Percentiles rank a stretch among this genome's conserved stretches.
Conservation (phyloP, 352 stramenopile species). For the Salisapilia sapeloensis region DNA sequence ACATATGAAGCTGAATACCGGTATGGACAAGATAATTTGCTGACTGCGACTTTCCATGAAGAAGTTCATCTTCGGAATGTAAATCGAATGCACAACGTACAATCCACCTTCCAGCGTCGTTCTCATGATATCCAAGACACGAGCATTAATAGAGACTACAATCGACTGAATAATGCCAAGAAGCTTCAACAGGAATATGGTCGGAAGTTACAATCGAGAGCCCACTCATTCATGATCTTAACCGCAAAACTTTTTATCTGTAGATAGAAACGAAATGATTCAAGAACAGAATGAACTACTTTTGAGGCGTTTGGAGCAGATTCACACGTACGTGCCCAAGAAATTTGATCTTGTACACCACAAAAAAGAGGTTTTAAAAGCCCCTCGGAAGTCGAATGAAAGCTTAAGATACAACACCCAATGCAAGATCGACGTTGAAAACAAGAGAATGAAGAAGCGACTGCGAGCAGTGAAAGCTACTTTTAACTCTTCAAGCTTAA, state of each 20-base stretch:
- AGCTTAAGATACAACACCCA: conserved; percentile 13
- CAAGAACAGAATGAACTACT: conserved; percentile 27
- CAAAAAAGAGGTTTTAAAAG: conserved; percentile 15
- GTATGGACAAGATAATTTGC: conserved; percentile 38
- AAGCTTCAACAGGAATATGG: conserved; percentile 35
- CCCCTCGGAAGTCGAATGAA: conserved; percentile 16
- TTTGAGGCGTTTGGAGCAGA: conserved; percentile 25
- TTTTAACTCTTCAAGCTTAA: conserved; percentile 29
- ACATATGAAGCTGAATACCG: conserved; percentile 47
- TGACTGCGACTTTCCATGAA: conserved; percentile 29
- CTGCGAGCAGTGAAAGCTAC: conserved; percentile 17
- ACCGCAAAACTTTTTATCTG: background rate
- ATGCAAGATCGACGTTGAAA: conserved; percentile 26
- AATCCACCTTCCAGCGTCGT: conserved; percentile 17
- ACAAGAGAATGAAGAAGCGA: conserved; percentile 19
- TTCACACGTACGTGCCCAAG: conserved; percentile 32
- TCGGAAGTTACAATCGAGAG: too few relatives aligned
- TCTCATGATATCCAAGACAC: conserved; percentile 16
- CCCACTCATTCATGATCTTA: background rate
- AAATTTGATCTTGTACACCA: conserved; percentile 47
- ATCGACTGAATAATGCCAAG: conserved; percentile 29
- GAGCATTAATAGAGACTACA: conserved; percentile 6
- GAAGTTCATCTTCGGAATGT: conserved; percentile 24
- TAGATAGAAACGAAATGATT: conserved; percentile 32
- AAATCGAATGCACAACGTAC: conserved; percentile 20